Base-by-base conservation (phyloP, 192 early-diverging fungal genomes). In the Entophlyctis luteolus region DNA sequence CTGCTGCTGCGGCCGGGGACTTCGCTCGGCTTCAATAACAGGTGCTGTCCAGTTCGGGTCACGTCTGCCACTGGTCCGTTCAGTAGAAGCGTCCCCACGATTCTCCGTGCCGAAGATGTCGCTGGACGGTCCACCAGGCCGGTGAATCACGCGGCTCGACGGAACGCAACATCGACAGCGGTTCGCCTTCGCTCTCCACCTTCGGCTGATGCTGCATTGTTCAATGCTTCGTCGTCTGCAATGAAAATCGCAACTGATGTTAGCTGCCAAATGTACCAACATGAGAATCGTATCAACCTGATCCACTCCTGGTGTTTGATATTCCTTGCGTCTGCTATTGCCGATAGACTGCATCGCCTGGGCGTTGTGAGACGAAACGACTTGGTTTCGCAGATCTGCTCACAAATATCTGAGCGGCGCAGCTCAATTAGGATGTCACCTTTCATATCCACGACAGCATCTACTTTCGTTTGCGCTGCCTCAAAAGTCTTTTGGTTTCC, bases 401-500 rank as follows among this genome's bases (percentile, higher is more conserved):
- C 20, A 35, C n/a, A 22, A n/a, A n/a, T 57, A 18, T 3, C 37
- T 16, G n/a, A 35, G 27, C 38, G 31, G 16, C 31, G 0, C 23
- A 38, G 22, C 39, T 58, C 14, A 37, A 67, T 27, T 39, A 18
- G 29, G 29, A 58, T 8, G 18, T 39, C 52, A 71, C 74, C 68
- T 38, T 75, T 31, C 63, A 75, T 57, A 42, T 66, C 55, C 34
- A 56, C 36, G 46, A 71, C 59, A 8, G 57, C 52, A 20, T 71
- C 58, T 2, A 45, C 33, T 36, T 62, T 42, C 4, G 22, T 8
- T 4, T 52, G 59, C 3, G 48, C 52, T 22, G 10, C 25, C 2
- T 55, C 68, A 1, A 74, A 39, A 1, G 79, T 76, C 34, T 78
- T 76, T 50, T 75, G 76, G 39, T 77, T 81, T 20, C 79, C 79